Conservation (phyloP, 75 land plant genomes). For the Adiantum capillusveneris region DNA sequence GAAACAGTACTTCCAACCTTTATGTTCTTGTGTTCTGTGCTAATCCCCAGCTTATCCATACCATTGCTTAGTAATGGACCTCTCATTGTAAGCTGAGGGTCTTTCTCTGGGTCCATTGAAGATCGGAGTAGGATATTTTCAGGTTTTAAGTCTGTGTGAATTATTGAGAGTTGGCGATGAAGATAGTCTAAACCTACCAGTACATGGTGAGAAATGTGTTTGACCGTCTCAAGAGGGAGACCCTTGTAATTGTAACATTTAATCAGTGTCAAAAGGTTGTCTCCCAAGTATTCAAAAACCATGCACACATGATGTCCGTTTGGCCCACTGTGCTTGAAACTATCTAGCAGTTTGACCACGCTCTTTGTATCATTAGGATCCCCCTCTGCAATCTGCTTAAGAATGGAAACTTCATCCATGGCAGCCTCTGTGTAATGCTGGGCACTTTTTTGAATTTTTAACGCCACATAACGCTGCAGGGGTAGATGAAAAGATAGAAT, state of each 20-base stretch:
- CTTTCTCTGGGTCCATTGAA: slow-evolving; percentile 54
- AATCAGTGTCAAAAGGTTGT: slow-evolving; percentile 79
- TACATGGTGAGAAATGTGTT: slow-evolving; percentile 59
- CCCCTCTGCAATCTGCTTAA: slow-evolving; percentile 66
- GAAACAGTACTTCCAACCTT: slow-evolving; percentile 20
- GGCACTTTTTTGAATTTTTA: slow-evolving; percentile 94
- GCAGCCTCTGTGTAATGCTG: slow-evolving; percentile 92
- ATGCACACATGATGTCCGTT: slow-evolving; percentile 93
- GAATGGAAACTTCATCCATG: slow-evolving; percentile 81
- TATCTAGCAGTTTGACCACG: slow-evolving; percentile 84
- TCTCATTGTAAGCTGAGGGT: slow-evolving; percentile 48
- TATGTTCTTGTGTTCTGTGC: slow-evolving; percentile 1
- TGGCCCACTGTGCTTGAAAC: slow-evolving; percentile 83
- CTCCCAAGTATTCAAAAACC: slow-evolving; percentile 94
- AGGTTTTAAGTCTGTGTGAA: slow-evolving; percentile 96
- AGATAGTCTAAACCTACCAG: slow-evolving; percentile 83
- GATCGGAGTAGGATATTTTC: slow-evolving; percentile 79
- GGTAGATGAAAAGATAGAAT: background rate
- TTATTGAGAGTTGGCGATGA: slow-evolving; percentile 77
- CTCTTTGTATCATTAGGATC: slow-evolving; percentile 61
- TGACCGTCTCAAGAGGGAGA: slow-evolving; percentile 69
- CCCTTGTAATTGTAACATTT: slow-evolving; percentile 77
- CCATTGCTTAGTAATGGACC: slow-evolving; percentile 33
- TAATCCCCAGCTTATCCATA: slow-evolving; percentile 6
- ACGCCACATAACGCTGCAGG: slow-evolving; percentile 76